Conservation (phyloP, 768 basidiomycete species). For the Lyophyllum semitale region DNA sequence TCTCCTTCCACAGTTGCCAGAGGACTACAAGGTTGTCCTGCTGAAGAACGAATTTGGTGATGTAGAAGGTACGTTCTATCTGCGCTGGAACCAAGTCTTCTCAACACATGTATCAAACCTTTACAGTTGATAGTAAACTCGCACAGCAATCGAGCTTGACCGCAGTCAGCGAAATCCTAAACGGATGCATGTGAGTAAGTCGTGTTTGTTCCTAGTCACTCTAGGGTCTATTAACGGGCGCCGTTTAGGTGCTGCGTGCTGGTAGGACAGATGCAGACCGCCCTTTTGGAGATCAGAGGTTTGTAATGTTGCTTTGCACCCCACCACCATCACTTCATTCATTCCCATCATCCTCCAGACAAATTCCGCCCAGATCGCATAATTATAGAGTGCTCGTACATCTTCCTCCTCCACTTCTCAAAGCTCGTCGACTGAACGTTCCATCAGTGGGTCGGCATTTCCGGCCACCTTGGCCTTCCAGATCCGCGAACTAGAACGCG, state of each 20-base stretch:
- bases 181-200: constrained; percentile 85
- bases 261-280: constrained; percentile 93
- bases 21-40: constrained; percentile 85
- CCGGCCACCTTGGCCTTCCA: constrained; percentile 95
- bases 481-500: constrained; percentile 83
- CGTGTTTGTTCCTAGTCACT: neutral
- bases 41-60: constrained; percentile 98
- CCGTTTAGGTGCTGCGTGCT: constrained; percentile 82
- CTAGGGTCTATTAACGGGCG: neutral
- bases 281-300: constrained; percentile 87
- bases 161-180: constrained; percentile 91
- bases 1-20: constrained; percentile 77
- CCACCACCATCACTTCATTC: neutral
- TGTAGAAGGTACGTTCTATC: constrained; percentile 70
- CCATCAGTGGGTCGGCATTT: constrained; percentile 83
- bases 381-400: constrained; percentile 93
- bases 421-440: neutral
- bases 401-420: constrained; percentile 8
- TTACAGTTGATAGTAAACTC: constrained; percentile 84
- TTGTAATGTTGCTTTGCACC: constrained; percentile 10
- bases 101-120: neutral
- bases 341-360: constrained; percentile 42
- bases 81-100: too few relatives aligned
- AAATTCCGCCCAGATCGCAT: constrained; percentile 87
- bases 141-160: constrained; percentile 81